A percentile compares a stretch with the other conserved stretches of the same genome.
phyloP scores from a whole-genome alignment of 2,329 filamentous ascomycete species.

The Penicillium rolfsii region DNA sequence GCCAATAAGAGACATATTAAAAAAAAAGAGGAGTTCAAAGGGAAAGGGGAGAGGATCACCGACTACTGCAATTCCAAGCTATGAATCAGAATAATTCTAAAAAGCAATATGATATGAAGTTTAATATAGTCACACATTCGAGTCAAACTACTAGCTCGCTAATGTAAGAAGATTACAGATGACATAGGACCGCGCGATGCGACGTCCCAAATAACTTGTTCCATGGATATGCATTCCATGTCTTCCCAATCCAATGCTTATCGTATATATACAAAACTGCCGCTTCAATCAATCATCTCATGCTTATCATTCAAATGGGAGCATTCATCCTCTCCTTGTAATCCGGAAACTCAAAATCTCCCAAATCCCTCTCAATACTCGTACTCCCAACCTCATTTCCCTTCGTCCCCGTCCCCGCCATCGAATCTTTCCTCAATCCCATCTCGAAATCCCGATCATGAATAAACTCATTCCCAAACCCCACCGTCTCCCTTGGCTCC shows the following conservation, averaged over 20 bases:
- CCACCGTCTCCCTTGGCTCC: not conserved
- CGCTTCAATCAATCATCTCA: not conserved
- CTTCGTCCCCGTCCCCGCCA: not conserved
- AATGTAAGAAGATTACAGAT: too few species aligned
- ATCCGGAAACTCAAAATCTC: conserved; percentile 30
- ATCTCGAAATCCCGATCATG: conserved; percentile 13
- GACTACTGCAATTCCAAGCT: too few species aligned
- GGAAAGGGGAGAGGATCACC: too few species aligned
- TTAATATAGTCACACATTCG: too few species aligned
- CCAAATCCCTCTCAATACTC: conserved; percentile 27
- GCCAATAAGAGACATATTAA: too few species aligned
- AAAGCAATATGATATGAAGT: too few species aligned
- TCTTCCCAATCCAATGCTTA: not conserved
- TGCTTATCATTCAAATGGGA: conserved; percentile 17
- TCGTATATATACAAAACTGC: conserved; percentile 8
- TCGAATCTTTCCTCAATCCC: not conserved
- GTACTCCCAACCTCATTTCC: not conserved
- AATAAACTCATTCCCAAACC: not conserved
- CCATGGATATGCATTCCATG: not conserved
- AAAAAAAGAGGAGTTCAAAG: too few species aligned
- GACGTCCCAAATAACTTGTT: not conserved
- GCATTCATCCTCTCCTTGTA: conserved; percentile 31
- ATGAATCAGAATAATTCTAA: too few species aligned
- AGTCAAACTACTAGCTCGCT: too few species aligned
- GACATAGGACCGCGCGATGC: too few species aligned